Evolutionary conservation across 306 rosid species (phyloP), one percentile per base, ranked within the genome.

Genomic region (Cucurbita pepo): DNA sequence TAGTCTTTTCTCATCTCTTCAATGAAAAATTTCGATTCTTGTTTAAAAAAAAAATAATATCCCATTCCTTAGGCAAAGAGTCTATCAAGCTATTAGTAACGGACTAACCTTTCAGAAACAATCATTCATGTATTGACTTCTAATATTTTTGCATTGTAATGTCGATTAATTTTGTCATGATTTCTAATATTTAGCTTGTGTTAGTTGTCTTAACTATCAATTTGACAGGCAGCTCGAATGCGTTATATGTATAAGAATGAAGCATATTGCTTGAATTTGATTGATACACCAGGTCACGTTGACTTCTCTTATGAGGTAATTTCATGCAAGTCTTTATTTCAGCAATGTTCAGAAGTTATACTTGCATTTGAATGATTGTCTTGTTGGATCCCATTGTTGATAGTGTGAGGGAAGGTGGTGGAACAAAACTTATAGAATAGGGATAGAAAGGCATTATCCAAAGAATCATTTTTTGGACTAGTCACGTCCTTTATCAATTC

Each of bases 251-350:
- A 66, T 78, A 80, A 85, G 77, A 80, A 78, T 44, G 77, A 85
- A 72, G 81, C 97, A 3, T 93, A 83, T 79, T 93, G 98, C 83
- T 79, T 93, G 54, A 93, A 93, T 82, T 75, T 93, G 37, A 93
- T 93, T 41, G 98, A 93, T 73, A 93, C 98, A n/a, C 98, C 98
- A 0, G 98, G 98, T 18, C 98, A 93, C 56, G 98, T 93, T 1
- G 98, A 93, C 82, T 93, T 93, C 82, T 90, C 97, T 12, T 93
- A 93, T 22, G 98, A 93, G 91, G 96, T 90, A 83, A 25, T 78
- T 61, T 37, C 40, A 78, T 79, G 54, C 59, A 22, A 60, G 38
- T 21, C 54, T 14, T 9, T 55, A 47, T 64, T 64, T 64, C 37
- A 19, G 5, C 16, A 40, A 75, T 10, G 37, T 10, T 48, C 3